phyloP scores from a whole-genome alignment of 2,329 filamentous ascomycete genomes.

The Aureobasidium sp. region DNA sequence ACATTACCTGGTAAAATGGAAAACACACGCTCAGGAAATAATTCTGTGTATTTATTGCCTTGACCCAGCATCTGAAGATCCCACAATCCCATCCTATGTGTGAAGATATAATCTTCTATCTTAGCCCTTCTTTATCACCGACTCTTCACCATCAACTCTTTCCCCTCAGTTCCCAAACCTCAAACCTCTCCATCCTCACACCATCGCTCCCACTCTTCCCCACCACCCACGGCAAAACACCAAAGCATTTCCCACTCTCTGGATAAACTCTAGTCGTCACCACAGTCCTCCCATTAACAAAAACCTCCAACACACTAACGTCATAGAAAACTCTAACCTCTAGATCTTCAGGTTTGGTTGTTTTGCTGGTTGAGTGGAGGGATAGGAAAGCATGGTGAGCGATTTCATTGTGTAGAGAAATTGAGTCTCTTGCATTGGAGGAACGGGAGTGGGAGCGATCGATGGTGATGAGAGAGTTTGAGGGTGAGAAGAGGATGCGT shows the following conservation, averaged over 20 bases:
- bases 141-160: no score
- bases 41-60: no score
- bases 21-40: no score
- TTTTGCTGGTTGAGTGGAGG: not conserved
- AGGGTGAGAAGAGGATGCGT: not conserved
- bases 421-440: no score
- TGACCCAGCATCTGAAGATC: no score
- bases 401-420: not conserved
- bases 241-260: not conserved
- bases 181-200: not conserved
- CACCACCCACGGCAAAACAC: not conserved
- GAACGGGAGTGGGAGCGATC: not conserved
- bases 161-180: not conserved
- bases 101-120: no score
- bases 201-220: not conserved
- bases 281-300: constrained; percentile 35
- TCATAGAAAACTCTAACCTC: constrained; percentile 34
- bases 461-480: not conserved
- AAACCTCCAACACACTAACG: constrained; percentile 36
- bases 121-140: no score
- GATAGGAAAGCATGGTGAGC: not conserved
- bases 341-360: constrained; percentile 24
- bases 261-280: constrained; percentile 28
- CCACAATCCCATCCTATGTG: no score
- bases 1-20: no score